phyloP scores from a whole-genome alignment of 352 stramenopile species.

The Pythium myriotylum region DNA sequence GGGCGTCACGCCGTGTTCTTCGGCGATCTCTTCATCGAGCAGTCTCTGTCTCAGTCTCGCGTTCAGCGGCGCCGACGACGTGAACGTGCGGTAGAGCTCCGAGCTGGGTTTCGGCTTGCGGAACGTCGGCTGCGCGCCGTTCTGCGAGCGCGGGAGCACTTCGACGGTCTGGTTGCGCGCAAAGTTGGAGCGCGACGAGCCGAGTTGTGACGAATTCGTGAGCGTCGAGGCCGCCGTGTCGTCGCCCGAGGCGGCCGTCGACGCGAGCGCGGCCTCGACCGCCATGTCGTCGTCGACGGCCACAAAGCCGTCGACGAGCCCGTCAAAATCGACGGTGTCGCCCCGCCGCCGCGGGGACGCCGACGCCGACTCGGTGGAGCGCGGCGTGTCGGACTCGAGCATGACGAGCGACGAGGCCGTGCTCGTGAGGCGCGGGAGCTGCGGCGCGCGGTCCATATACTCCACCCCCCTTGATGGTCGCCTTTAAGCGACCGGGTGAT shows the following conservation, averaged over 20 bases:
- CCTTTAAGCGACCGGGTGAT: background rate
- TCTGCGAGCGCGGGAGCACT: constrained; percentile 47
- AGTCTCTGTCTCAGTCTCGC: constrained; percentile 54
- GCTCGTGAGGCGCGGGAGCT: background rate
- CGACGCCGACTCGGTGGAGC: constrained; percentile 3
- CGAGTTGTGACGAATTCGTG: constrained; percentile 4
- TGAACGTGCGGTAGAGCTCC: constrained; percentile 76
- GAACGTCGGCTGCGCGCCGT: constrained; percentile 29
- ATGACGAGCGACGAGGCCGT: constrained; percentile 5
- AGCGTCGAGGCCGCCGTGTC: constrained; percentile 10
- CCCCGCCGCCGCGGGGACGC: background rate
- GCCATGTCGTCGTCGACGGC: constrained; percentile 7
- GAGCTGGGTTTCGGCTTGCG: constrained; percentile 51
- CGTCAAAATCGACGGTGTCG: constrained; percentile 20
- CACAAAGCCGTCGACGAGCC: constrained; percentile 18
- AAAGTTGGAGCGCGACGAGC: constrained; percentile 35
- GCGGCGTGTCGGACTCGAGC: constrained; percentile 15
- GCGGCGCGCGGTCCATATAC: background rate
- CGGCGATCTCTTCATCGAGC: constrained; percentile 47
- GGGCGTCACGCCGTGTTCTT: constrained; percentile 12
- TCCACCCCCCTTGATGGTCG: too few relatives aligned
- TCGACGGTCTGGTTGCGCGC: constrained; percentile 79
- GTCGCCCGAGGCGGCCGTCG: background rate
- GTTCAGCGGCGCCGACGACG: constrained; percentile 64
- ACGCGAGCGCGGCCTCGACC: background rate